Conservation (phyloP, 208 protist genomes). For the Angomonas deanei region DNA sequence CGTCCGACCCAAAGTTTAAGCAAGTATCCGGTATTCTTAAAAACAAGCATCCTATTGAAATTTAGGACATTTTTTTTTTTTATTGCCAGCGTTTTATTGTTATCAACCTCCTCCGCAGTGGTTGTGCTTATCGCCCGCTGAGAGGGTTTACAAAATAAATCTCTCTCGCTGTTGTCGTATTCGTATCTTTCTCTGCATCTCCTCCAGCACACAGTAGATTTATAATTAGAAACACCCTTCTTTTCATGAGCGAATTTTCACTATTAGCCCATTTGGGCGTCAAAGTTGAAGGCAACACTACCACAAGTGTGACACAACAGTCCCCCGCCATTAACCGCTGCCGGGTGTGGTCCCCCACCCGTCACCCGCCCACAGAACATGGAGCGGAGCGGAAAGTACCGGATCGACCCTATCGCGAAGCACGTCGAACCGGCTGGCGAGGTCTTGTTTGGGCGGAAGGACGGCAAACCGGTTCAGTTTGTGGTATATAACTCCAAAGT, state of each 20-base stretch:
- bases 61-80: slow-evolving; percentile 9
- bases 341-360: slow-evolving; percentile 43
- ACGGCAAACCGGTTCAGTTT: slow-evolving; percentile 37
- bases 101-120: not conserved
- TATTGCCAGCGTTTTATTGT: not conserved
- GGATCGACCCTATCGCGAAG: not conserved
- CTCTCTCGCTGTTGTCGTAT: no score
- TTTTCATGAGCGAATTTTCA: slow-evolving; percentile 49
- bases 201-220: not conserved
- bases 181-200: not conserved
- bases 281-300: slow-evolving; percentile 12
- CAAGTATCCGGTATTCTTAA: slow-evolving; percentile 45
- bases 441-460: slow-evolving; percentile 32
- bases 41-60: slow-evolving; percentile 25
- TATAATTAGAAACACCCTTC: not conserved
- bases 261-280: slow-evolving; percentile 55
- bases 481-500: slow-evolving; percentile 64
- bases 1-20: slow-evolving; percentile 68
- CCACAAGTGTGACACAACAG: not conserved
- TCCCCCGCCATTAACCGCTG: not conserved
- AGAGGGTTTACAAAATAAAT: no score
- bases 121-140: not conserved
- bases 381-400: not conserved
- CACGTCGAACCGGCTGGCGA: slow-evolving; percentile 57
- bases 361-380: slow-evolving; percentile 20